Base-by-base conservation (phyloP, 2,329 filamentous ascomycete genomes). In the Penicillium sp. region DNA sequence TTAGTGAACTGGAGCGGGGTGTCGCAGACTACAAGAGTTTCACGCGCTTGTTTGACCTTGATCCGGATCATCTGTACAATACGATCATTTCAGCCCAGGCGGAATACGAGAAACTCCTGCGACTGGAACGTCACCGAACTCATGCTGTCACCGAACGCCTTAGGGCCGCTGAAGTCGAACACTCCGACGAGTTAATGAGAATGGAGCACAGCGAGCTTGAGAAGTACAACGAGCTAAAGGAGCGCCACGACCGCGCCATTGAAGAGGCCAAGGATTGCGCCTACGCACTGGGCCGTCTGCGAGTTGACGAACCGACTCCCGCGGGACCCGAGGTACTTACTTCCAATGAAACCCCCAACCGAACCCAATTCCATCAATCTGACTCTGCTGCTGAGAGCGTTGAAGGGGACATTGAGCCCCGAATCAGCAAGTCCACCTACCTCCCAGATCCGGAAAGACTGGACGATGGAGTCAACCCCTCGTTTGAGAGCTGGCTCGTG, bases 191-290 rank as follows among this genome's bases (percentile, higher is more conserved):
- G 9, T 10, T 10, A 6, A 18, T 18, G 4, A 3, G 12, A 18
- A 12, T 4, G 4, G 5, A 12, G 3, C 7, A 13, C 1, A 10
- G 6, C 5, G 10, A 12, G 29, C 29, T 10, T 10, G 10, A 10
- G 9, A 4, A 2, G 3, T 7, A 7, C 1, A 5, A 12, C 0
- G 18, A 12, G 4, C 12, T 38, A n/a, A 38, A 21, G 9, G 5
- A 10, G 10, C 9, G 6, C 2, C 4, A 21, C 3, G 2, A 38
- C 18, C 8, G n/a, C 21, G 10, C 4, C 4, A n/a, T 13, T 21
- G 12, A 12, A 13, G 37, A 21, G 12, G n/a, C n/a, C 18, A 38
- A 5, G 5, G 7, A 6, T 13, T 18, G 12, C n/a, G 35, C 35
- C 8, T 3, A 18, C 2, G n/a, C 4, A 18, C 9, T 21, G 8